phyloP scores from a whole-genome alignment of 495 filamentous ascomycete species.

The Pyrenula aspistea region DNA sequence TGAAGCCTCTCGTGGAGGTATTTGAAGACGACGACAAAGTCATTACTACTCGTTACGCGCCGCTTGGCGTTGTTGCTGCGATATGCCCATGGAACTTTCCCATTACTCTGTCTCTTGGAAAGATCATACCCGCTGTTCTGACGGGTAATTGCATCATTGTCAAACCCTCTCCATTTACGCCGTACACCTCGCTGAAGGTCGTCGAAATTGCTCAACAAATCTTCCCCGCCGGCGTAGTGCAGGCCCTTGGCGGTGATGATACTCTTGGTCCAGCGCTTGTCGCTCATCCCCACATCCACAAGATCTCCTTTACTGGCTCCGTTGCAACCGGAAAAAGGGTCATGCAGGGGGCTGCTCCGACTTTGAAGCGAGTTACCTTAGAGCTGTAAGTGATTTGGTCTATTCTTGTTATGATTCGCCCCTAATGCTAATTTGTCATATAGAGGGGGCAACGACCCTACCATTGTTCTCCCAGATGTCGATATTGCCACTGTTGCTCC shows the following conservation, averaged over 20 bases:
- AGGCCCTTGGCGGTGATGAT: conserved; percentile 54
- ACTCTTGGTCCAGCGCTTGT: conserved; percentile 48
- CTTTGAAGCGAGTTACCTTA: conserved; percentile 47
- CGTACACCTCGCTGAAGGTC: conserved; percentile 54
- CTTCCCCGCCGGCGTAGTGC: conserved; percentile 55
- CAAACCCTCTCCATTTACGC: conserved; percentile 48
- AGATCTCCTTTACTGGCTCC: conserved; percentile 61
- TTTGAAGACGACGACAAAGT: conserved; percentile 36
- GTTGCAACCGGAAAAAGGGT: conserved; percentile 52
- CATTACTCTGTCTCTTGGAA: conserved; percentile 37
- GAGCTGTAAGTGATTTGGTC: conserved; percentile 21
- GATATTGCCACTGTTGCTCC: conserved; percentile 49
- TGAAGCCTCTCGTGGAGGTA: conserved; percentile 20
- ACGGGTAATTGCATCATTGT: conserved; percentile 53
- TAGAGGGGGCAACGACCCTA: conserved; percentile 56
- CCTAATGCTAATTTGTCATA: not conserved
- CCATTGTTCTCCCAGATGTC: conserved; percentile 52
- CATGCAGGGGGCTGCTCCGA: conserved; percentile 45
- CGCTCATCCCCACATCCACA: conserved; percentile 47
- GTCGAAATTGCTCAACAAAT: conserved; percentile 46
- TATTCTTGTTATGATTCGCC: not conserved
- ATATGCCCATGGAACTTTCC: conserved; percentile 54
- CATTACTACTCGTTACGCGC: conserved; percentile 33
- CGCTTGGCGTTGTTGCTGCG: conserved; percentile 37
- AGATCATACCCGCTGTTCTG: conserved; percentile 41